Evolutionary conservation across 2,329 filamentous ascomycete genomes (phyloP).

Genomic region (Thielaviopsis cerberus): DNA sequence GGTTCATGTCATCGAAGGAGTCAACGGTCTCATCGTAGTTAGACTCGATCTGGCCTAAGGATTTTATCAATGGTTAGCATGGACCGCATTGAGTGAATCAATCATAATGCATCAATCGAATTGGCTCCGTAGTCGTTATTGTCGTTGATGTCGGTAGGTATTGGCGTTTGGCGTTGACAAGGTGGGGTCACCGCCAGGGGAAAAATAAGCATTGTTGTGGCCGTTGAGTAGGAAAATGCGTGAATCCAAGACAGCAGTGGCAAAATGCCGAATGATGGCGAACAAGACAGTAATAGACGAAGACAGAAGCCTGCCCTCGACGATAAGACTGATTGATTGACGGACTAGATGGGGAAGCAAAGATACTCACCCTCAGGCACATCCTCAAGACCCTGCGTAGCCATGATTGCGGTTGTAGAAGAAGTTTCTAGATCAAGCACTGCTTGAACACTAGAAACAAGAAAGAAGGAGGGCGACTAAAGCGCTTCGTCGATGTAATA

Average conservation of each 20-base stretch:
- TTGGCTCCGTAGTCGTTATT: not conserved
- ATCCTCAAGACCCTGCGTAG: constrained; percentile 97
- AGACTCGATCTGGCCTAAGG: constrained; percentile 89
- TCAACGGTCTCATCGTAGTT: constrained; percentile 99
- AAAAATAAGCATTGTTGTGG: not conserved
- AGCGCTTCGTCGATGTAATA: constrained; percentile 19
- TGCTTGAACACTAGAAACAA: constrained; percentile 51
- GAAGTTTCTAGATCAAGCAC: constrained; percentile 56
- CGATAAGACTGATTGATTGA: not conserved
- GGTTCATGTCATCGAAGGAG: constrained; percentile 95
- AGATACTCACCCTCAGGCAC: constrained; percentile 66
- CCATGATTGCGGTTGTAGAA: constrained; percentile 70
- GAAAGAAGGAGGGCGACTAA: constrained; percentile 20
- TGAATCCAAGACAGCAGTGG: not conserved
- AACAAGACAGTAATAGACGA: not conserved
- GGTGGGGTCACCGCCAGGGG: constrained; percentile 3
- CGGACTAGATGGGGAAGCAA: not conserved
- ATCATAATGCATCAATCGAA: not conserved
- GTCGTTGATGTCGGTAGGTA: not conserved
- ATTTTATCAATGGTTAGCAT: constrained; percentile 10
- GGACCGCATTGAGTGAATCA: not conserved
- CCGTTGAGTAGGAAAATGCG: not conserved
- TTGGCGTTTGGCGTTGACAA: not conserved
- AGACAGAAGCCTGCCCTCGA: not conserved
- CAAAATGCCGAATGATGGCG: not conserved